Base-by-base conservation (phyloP, 164 flowering plant genomes). In the Kingdonia uniflora region DNA sequence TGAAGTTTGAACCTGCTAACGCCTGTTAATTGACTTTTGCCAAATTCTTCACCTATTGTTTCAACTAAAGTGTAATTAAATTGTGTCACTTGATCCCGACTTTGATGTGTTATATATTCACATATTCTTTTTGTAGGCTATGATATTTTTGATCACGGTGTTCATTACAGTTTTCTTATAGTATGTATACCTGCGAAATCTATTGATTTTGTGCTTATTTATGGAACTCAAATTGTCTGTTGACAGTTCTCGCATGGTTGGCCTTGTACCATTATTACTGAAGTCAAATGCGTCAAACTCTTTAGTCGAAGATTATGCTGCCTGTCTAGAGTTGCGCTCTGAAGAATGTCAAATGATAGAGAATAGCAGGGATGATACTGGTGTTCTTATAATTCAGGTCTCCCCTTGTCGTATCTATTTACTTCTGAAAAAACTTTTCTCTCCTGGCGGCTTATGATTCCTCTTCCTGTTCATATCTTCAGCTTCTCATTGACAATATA, bases 291-390 rank as follows among this genome's bases (percentile, higher is more conserved):
- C 90, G 55, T 85, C 94, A 0, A 74, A 46, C 52, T 54, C 58
- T 60, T 78, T 94, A 72, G 65, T 87, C 44, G 99, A 87, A 73
- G 99, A 94, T 68, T 89, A 89, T 78, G 99, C 99, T 29, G 80
- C 97, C 23, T 94, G 97, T 76, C 82, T 94, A 15, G 99, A 94
- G 69, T 48, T 74, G 26, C 76, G 96, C 14, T 74, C 92, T 39
- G 94, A 85, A 64, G 95, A 83, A 58, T 58, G 62, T 66, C 95
- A 80, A 67, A 50, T 68, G 47, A 65, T 77, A 45, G 97, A 89
- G 60, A 84, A 81, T 48, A 69, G 74, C 58, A 60, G 57, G 49
- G 82, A 85, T 64, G 99, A 94, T 75, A 69, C 70, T 10, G 99
- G 99, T 57, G 81, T 94, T 43, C 80, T 89, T 20, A 87, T 94